Base-by-base conservation (phyloP, 495 filamentous ascomycete genomes). In the Penicillium silybi region DNA sequence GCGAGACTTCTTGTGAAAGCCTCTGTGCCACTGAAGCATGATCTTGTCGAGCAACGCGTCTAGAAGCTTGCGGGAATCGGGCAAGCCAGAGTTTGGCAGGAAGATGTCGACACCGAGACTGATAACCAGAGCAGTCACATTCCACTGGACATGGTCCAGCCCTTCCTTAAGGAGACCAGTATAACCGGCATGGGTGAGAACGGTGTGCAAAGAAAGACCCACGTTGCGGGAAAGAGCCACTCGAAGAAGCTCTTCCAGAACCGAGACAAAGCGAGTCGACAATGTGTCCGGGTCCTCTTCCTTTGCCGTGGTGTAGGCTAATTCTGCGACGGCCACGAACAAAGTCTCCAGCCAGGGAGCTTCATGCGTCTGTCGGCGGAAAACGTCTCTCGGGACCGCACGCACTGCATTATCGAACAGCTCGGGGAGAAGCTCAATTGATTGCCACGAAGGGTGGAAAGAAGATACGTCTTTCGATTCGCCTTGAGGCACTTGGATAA, bases 101-200 rank as follows among this genome's bases (percentile, higher is more conserved):
- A 90, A 89, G 10, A 87, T 78, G 59, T 89, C 85, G 3, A 82
- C 75, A 50, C 89, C 85, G 17, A 87, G 77, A 37, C 82, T 74
- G 15, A 89, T 70, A 10, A 86, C 68, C 43, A 82, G 71, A 19
- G 81, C 73, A 3, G 88, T 66, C 7, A 90, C 58, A 19, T 63
- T 69, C 87, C 87, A 91, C 38, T 85, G 72, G 7, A 76, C 74
- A 23, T 73, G 58, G 18, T 66, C 53, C 3, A 72, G 44, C 0
- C 65, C 64, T 37, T 68, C 62, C 41, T 67, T 67, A 15, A 72
- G 58, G 18, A 81, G 56, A 38, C 75, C 71, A 3, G 77, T 78
- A 49, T 70, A 71, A 17, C 65, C 47, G 44, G 69, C 67, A 60
- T 76, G 72, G 3, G 69, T 70, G n/a, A 74, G 64, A 39, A 76